These are phyloP conservation scores for Crucibulum laeve DNA, from an alignment of 768 basidiomycete species.

Conservation along the genomic window DNA sequence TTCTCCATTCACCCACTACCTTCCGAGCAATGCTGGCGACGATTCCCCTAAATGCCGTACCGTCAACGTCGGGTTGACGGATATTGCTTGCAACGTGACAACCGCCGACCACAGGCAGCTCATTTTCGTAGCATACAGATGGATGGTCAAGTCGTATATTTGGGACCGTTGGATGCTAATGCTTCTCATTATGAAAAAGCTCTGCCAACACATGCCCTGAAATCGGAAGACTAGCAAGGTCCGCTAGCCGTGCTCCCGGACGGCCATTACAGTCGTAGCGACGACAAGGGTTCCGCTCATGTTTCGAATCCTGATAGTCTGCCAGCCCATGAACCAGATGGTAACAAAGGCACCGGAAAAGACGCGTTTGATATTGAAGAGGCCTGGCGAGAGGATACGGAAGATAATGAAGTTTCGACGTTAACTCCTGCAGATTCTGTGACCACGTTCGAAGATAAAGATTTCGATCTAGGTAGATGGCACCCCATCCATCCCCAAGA, in stretches of 20 bases:
- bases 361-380: slow-evolving; percentile 8
- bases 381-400: slow-evolving; percentile 16
- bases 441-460: slow-evolving; percentile 5
- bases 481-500: too few species aligned
- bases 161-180: slow-evolving; percentile 13
- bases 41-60: slow-evolving; percentile 6
- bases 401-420: slow-evolving; percentile 22
- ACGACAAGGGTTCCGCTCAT: slow-evolving; percentile 24
- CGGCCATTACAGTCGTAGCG: slow-evolving; percentile 24
- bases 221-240: slow-evolving; percentile 15
- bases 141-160: slow-evolving; percentile 32
- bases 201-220: slow-evolving; percentile 27
- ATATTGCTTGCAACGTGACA: slow-evolving; percentile 13
- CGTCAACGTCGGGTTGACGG: slow-evolving; percentile 16
- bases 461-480: slow-evolving; percentile 15
- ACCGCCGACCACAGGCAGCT: slow-evolving; percentile 30
- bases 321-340: slow-evolving; percentile 22
- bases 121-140: slow-evolving; percentile 28
- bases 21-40: slow-evolving; percentile 13
- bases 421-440: slow-evolving; percentile 13
- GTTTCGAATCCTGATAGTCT: slow-evolving; percentile 32
- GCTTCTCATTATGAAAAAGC: neutral
- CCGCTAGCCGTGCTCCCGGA: slow-evolving; percentile 24
- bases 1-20: slow-evolving; percentile 20
- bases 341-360: slow-evolving; percentile 15